Base-by-base conservation (phyloP, 148 eudicot species). In the Vaccinium vitisidaea region DNA sequence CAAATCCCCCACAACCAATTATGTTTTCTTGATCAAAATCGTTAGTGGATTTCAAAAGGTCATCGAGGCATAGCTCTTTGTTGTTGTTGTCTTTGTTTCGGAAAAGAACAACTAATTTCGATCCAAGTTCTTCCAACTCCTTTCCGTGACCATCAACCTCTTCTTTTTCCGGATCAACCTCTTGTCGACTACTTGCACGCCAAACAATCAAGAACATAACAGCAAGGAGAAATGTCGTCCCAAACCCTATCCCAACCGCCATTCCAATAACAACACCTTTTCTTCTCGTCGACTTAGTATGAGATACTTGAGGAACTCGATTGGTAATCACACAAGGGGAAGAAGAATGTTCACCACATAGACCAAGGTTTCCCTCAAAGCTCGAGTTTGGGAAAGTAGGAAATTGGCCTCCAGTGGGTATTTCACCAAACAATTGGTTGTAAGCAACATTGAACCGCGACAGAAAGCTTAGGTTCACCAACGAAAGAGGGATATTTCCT, bases 1-100 rank as follows among this genome's bases (percentile, higher is more conserved):
- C 93, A 30, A 91, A 91, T 16, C 91, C 93, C 10, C 93, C 93
- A 55, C 91, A 91, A 0, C 93, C 91, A 23, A 91, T 82, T 53
- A 89, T 91, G 23, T 91, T 89, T 19, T 90, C 88, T 81, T 91
- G 91, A 84, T 91, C 91, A 54, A 91, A 91, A 59, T 84, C 76
- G 48, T 89, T 74, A 2, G 91, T 91, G 18, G 89, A 86, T 80
- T 83, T 88, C 84, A 89, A 16, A 15, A 91, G 84, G 65, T 91
- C 90, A 43, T 89, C 87, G 21, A 89, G 87, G 15, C 83, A 86
- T 49, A 89, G 88, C 83, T 89, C 90, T 77, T 89, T 86, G 25
- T 23, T 82, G 70, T 9, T 65, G 53, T 71, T 74, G 36, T 86
- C 90, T 46, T 84, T 88, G 70, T 79, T 86, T 70, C 84, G 87